These are phyloP conservation scores for Fusarium ramigenum DNA, from an alignment of 2,329 filamentous ascomycete genomes.

Conservation along the genomic window DNA sequence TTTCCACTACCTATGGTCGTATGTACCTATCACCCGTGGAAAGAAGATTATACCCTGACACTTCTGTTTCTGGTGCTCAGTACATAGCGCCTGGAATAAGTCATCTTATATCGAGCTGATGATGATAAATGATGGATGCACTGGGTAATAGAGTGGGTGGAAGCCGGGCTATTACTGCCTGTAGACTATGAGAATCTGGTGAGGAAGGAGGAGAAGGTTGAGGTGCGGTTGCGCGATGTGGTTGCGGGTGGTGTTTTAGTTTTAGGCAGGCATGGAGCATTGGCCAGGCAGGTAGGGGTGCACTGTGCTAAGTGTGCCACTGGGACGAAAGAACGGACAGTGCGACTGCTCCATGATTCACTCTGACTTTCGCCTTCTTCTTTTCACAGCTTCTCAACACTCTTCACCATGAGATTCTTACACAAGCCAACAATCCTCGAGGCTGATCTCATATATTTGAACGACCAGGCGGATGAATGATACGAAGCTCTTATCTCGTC, in stretches of 20 bases:
- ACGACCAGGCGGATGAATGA: background rate
- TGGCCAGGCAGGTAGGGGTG: background rate
- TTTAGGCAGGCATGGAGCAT: background rate
- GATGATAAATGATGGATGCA: no score
- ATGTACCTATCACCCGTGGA: rapidly evolving
- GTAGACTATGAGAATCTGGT: background rate
- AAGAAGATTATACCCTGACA: background rate
- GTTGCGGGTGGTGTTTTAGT: background rate
- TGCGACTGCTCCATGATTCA: background rate
- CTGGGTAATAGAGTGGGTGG: no score
- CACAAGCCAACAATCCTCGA: background rate
- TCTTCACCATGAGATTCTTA: background rate
- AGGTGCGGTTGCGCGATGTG: background rate
- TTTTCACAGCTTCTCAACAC: background rate
- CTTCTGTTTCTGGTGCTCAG: background rate
- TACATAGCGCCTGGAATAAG: background rate
- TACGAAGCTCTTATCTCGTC: background rate
- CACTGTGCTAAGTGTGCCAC: background rate
- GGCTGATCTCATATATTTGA: conserved; percentile 38
- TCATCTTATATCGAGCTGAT: no score
- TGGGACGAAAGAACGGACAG: background rate
- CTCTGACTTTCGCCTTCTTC: background rate
- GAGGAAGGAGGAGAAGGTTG: background rate
- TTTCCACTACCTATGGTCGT: conserved; percentile 7
- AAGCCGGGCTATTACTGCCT: background rate